Percentiles rank a stretch among this genome's conserved stretches.
phyloP scores from a whole-genome alignment of 73 alveolate genomes.

The Paramecium sonneborni region DNA sequence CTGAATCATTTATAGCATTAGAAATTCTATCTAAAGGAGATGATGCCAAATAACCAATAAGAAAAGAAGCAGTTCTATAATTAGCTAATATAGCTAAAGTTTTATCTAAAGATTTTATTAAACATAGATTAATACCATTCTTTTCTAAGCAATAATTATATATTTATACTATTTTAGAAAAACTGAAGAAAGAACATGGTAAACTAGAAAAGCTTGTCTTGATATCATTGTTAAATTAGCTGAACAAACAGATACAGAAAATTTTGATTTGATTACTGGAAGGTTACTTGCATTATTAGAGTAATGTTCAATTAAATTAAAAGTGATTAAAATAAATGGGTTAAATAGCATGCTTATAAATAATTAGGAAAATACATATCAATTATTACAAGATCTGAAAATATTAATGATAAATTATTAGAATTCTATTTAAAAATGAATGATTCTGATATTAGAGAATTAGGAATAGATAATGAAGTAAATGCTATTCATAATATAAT shows the following conservation, averaged over 20 bases:
- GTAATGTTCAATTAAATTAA: slow-evolving; percentile 70
- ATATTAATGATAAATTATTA: background rate
- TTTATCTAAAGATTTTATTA: slow-evolving; percentile 9
- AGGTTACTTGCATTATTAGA: slow-evolving; percentile 67
- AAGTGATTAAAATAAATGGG: slow-evolving; percentile 79
- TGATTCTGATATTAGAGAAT: background rate
- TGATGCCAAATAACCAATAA: slow-evolving; percentile 24
- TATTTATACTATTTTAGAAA: background rate
- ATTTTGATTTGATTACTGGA: slow-evolving; percentile 27
- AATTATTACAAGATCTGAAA: background rate
- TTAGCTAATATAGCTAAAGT: background rate
- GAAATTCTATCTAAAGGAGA: slow-evolving; percentile 37
- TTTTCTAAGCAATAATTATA: background rate
- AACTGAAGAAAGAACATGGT: slow-evolving; percentile 83
- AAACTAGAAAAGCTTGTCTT: slow-evolving; percentile 87
- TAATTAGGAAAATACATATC: slow-evolving; percentile 73
- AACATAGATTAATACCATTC: slow-evolving; percentile 19
- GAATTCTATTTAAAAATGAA: slow-evolving; percentile 10
- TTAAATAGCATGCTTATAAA: slow-evolving; percentile 77
- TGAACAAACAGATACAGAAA: slow-evolving; percentile 69
- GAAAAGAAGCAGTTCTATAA: slow-evolving; percentile 12
- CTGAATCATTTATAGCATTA: slow-evolving; percentile 21
- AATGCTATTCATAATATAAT: background rate
- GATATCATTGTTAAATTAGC: slow-evolving; percentile 81
- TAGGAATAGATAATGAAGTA: slow-evolving; percentile 12